phyloP scores from a whole-genome alignment of 1,284 basidiomycete genomes.

The Cryptococcus deneoformans region DNA sequence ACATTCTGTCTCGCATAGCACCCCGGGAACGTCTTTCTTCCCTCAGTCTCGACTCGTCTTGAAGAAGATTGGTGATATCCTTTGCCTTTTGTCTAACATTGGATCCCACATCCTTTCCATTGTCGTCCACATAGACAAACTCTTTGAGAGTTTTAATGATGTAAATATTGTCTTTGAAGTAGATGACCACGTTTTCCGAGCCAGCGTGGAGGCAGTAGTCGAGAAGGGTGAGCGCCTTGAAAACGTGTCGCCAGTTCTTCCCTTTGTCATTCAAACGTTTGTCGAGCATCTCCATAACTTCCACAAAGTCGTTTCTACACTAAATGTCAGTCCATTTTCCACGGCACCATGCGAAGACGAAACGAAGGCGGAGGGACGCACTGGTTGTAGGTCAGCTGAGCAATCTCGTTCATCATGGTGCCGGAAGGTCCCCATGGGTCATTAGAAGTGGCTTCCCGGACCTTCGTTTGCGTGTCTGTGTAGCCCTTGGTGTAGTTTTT shows the following conservation, averaged over 20 bases:
- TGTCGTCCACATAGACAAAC: conserved; percentile 96
- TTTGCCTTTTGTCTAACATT: conserved; percentile 99
- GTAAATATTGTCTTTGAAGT: conserved; percentile 97
- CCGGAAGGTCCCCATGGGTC: conserved; percentile 99
- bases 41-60: conserved; percentile 80
- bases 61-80: conserved; percentile 95
- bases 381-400: conserved; percentile 98
- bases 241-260: conserved; percentile 99
- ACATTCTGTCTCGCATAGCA: conserved; percentile 93
- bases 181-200: conserved; percentile 97
- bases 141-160: conserved; percentile 99
- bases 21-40: conserved; percentile 79
- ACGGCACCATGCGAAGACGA: not conserved
- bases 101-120: conserved; percentile 94
- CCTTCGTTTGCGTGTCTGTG: conserved; percentile 79
- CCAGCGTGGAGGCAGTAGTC: conserved; percentile 97
- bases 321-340: not conserved
- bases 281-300: conserved; percentile 99
- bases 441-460: conserved; percentile 99
- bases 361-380: conserved; percentile 53
- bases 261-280: conserved; percentile 99
- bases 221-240: conserved; percentile 95
- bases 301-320: conserved; percentile 89
- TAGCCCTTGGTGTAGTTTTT: conserved; percentile 95
- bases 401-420: conserved; percentile 99